Evolutionary conservation across 768 basidiomycete genomes (phyloP).

Genomic region (Suillus sp.): DNA sequence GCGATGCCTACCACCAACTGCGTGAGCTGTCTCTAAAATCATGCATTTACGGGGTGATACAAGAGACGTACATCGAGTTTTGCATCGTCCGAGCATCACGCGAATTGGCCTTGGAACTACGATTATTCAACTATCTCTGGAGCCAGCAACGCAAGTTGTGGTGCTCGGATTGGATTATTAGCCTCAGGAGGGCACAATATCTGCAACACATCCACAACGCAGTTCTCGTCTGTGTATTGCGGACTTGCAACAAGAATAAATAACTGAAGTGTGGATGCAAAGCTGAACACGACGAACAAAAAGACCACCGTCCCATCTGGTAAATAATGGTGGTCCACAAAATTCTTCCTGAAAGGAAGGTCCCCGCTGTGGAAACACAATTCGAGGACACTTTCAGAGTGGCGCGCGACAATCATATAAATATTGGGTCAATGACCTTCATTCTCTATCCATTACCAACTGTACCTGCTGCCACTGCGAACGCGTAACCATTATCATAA

Average conservation of each 20-base stretch:
- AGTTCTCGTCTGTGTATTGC: not conserved
- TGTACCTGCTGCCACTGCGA: not conserved
- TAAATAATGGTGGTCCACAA: not conserved
- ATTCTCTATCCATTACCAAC: not conserved
- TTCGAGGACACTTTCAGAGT: slow-evolving; percentile 1
- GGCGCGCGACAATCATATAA: not conserved
- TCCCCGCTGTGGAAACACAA: not conserved
- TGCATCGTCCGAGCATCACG: too few species aligned
- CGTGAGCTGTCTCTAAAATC: too few species aligned
- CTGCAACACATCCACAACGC: not conserved
- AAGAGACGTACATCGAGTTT: too few species aligned
- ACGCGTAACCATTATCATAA: not conserved
- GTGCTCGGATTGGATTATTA: not conserved
- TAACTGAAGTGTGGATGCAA: not conserved
- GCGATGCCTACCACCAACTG: too few species aligned
- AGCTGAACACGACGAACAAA: not conserved
- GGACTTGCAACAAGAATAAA: not conserved
- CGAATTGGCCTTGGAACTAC: not conserved
- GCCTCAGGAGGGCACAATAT: not conserved
- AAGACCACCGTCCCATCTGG: not conserved
- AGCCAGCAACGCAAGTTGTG: not conserved
- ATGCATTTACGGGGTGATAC: too few species aligned
- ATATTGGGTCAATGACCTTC: not conserved
- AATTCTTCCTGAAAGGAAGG: not conserved
- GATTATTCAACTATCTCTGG: not conserved